Evolutionary conservation across 2,329 filamentous ascomycete species (phyloP), one percentile per base, ranked within the genome.

Genomic region (Epichloe bromicola): DNA sequence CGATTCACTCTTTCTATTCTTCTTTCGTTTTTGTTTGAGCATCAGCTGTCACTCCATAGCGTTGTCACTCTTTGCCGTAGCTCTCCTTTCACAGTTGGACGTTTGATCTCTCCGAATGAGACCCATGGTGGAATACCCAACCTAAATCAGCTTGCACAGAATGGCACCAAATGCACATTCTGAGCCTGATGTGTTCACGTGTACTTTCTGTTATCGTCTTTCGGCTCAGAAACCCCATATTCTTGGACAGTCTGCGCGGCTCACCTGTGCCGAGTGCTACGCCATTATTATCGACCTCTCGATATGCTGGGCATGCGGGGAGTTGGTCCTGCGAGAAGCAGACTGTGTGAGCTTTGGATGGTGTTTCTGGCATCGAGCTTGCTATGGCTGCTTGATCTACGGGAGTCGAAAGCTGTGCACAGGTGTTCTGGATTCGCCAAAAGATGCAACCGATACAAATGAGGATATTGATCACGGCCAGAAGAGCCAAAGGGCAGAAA

Each of bases 311-410:
- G 75, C 74, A 26, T 80, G 78, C 55, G 75, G 76, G 19, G 75
- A 79, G 60, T 61, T 76, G 42, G 69, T 80, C 12, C 69, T 70
- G 37, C 72, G 76, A 26, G 74, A 68, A 0, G 71, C 76, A 23
- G 76, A 79, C 52, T 75, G 74, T 54, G 73, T 80, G 40, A 79
- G 75, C 55, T 66, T 80, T n/a, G 76, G 76, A 0, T 80, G 73
- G 76, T 79, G 75, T 57, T 80, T 80, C 59, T 80, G 76, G 78
- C 77, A 80, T 58, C 66, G 68, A 39, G 67, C 62, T 1, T 80
- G 75, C 59, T 80, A 78, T 60, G 75, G 76, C 15, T 80, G 76
- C 59, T 59, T 80, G 54, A 62, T 79, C 39, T 80, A 68, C 52
- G 74, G 75, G 17, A 70, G 62, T 51, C 66, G 63, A 53, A 55